A percentile compares a stretch with the other conserved stretches of the same genome.
Conservation (phyloP, 192 early-diverging fungal species). For the Pecoramyces ruminantium region DNA sequence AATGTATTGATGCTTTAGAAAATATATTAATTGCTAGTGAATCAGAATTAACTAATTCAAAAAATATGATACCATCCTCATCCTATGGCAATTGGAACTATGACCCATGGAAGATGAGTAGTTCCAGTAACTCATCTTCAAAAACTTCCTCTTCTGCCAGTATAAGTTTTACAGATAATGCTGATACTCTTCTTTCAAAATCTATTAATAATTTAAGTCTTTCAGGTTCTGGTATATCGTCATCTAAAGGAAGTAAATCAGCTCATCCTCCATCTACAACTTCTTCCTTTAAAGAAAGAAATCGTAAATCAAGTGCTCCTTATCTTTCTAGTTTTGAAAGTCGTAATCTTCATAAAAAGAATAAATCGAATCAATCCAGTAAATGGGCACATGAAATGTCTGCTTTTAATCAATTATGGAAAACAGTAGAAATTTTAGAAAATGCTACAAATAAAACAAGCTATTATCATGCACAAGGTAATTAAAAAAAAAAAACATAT, state of each 20-base stretch:
- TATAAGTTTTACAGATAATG: neutral
- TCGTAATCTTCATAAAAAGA: neutral
- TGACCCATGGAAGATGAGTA: neutral
- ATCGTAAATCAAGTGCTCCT: neutral
- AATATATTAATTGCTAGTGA: constrained; percentile 26
- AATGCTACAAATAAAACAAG: neutral
- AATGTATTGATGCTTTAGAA: constrained; percentile 20
- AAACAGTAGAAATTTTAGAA: neutral
- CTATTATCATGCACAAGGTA: neutral
- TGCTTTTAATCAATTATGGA: neutral
- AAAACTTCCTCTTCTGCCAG: neutral
- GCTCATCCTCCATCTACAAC: neutral
- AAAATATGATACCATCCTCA: neutral
- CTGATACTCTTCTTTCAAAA: neutral
- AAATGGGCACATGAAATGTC: neutral
- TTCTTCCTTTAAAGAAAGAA: neutral
- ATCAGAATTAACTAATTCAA: constrained; percentile 2
- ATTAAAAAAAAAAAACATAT: too few species aligned
- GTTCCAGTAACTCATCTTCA: neutral
- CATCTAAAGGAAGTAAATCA: neutral
- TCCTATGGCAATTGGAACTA: neutral
- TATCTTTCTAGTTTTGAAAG: neutral
- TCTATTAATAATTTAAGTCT: neutral
- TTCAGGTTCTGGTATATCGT: neutral
- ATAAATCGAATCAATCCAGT: neutral